Conservation (phyloP, 2,329 filamentous ascomycete genomes). For the Sclerotinia sclerotiorum region DNA sequence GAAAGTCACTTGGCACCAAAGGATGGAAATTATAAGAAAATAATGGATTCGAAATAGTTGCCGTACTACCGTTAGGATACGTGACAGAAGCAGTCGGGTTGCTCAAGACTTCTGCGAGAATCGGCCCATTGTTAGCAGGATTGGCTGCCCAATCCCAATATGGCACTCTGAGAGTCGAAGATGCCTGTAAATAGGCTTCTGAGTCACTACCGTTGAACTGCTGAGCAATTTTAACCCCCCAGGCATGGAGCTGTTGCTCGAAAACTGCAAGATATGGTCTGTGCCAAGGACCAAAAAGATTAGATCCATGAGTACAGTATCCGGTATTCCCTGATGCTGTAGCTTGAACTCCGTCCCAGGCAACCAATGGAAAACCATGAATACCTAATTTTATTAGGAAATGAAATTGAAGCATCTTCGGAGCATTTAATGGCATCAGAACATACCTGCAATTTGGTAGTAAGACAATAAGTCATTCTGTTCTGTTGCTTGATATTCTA, state of each 20-base stretch:
- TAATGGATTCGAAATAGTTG: constrained; percentile 62
- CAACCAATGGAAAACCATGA: constrained; percentile 40
- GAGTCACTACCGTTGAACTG: constrained; percentile 49
- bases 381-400: constrained; percentile 16
- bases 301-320: constrained; percentile 72
- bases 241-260: constrained; percentile 50
- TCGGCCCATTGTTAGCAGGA: constrained; percentile 44
- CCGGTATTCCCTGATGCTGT: constrained; percentile 65
- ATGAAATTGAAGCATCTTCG: not conserved
- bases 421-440: not conserved
- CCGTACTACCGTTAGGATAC: constrained; percentile 49
- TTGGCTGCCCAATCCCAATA: constrained; percentile 51
- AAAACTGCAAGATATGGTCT: constrained; percentile 69
- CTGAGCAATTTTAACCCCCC: constrained; percentile 48
- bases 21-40: constrained; percentile 61
- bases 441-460: constrained; percentile 71
- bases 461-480: constrained; percentile 67
- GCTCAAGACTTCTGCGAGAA: constrained; percentile 41
- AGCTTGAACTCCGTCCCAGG: constrained; percentile 20
- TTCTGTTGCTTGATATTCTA: constrained; percentile 62
- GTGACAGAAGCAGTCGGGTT: constrained; percentile 19
- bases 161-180: constrained; percentile 44
- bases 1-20: constrained; percentile 10
- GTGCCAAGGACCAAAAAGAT: constrained; percentile 79
- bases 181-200: constrained; percentile 47